A percentile compares a stretch with the other conserved stretches of the same genome.
phyloP scores from a whole-genome alignment of 345 rosid genomes.

The Aegle marmelos region DNA sequence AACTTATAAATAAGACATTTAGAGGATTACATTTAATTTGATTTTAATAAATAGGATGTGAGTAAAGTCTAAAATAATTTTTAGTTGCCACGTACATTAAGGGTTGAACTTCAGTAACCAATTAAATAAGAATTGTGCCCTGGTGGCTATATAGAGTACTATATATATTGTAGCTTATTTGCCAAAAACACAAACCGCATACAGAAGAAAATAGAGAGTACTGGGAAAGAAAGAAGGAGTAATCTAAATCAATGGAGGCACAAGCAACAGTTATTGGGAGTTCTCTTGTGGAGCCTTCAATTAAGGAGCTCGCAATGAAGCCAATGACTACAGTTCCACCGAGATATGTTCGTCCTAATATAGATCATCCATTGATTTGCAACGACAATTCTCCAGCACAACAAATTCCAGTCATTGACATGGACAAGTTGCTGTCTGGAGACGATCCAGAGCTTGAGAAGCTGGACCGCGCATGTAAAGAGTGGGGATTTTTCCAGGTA shows the following conservation, averaged over 20 bases:
- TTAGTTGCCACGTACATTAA: no score
- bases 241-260: background rate
- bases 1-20: no score
- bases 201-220: no score
- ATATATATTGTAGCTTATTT: no score
- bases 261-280: background rate
- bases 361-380: background rate
- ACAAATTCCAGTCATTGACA: conserved; percentile 18
- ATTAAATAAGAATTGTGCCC: no score
- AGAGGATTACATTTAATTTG: no score
- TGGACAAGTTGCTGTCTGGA: conserved; percentile 6
- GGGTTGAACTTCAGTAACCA: no score
- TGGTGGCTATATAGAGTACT: no score
- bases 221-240: background rate
- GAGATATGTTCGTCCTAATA: background rate
- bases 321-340: background rate
- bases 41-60: no score
- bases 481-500: conserved; percentile 31
- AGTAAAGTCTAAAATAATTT: no score
- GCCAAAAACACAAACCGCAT: background rate
- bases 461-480: conserved; percentile 21
- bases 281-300: conserved; percentile 7
- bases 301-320: conserved; percentile 13
- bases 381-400: background rate
- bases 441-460: conserved; percentile 19